Conservation (phyloP, 1,284 basidiomycete genomes). For the Malassezia furfur region DNA sequence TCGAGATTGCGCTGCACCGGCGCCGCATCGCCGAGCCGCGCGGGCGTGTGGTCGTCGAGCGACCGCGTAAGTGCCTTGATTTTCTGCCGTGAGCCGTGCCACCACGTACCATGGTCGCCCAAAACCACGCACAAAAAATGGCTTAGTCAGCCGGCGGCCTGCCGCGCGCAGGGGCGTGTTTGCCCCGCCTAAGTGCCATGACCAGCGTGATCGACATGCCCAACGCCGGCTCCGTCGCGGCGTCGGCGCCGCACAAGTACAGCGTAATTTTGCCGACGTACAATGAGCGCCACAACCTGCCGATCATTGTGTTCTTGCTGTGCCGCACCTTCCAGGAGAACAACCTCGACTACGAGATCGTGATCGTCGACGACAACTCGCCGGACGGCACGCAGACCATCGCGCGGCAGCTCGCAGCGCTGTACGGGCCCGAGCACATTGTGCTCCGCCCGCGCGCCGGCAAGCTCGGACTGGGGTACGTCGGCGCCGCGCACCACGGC, state of each 20-base stretch:
- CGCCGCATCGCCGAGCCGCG: conserved; percentile 62
- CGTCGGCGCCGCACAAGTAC: conserved; percentile 8
- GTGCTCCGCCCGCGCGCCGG: conserved; percentile 74
- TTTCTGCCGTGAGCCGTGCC: conserved; percentile 54
- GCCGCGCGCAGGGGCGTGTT: neutral
- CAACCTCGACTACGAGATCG: conserved; percentile 64
- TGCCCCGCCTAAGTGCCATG: neutral
- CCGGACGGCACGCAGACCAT: conserved; percentile 85
- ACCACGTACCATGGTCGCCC: conserved; percentile 11
- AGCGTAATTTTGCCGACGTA: conserved; percentile 79
- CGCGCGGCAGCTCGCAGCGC: conserved; percentile 62
- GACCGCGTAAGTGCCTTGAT: conserved; percentile 79
- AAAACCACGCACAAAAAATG: neutral
- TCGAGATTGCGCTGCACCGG: conserved; percentile 85
- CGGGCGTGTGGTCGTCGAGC: conserved; percentile 61
- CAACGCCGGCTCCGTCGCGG: neutral
- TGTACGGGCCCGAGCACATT: conserved; percentile 75
- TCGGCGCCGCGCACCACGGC: conserved; percentile 22
- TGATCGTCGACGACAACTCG: conserved; percentile 80
- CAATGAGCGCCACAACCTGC: conserved; percentile 82
- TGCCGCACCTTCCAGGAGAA: conserved; percentile 23
- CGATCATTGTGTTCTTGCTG: conserved; percentile 56
- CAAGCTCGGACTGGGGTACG: conserved; percentile 74
- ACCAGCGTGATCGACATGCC: conserved; percentile 11
- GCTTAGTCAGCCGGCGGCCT: neutral